Evolutionary conservation across 2,329 filamentous ascomycete species (phyloP).

Genomic region (Aspergillus candidus): DNA sequence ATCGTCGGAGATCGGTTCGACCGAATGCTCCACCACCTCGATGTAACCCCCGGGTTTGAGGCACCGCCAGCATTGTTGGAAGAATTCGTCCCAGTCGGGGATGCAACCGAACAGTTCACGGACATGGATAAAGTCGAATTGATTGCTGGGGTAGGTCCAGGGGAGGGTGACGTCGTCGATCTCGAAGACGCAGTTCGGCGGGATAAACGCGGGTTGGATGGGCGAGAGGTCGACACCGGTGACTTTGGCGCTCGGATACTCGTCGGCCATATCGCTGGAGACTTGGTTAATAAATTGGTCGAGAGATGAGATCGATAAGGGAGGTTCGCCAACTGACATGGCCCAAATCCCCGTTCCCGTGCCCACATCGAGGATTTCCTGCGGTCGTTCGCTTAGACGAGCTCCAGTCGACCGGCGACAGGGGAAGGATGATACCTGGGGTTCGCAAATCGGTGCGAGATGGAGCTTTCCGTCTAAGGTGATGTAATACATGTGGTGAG

Average conservation of each 20-base stretch:
- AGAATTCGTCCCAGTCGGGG: constrained; percentile 42
- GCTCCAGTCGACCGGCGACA: neutral
- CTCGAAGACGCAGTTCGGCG: constrained; percentile 43
- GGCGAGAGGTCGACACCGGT: constrained; percentile 45
- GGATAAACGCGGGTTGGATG: constrained; percentile 44
- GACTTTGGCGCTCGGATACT: constrained; percentile 36
- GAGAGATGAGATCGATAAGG: neutral
- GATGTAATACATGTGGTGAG: constrained; percentile 35
- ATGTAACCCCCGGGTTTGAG: constrained; percentile 32
- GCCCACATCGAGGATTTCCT: constrained; percentile 20
- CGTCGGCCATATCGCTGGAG: constrained; percentile 26
- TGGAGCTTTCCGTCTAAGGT: constrained; percentile 24
- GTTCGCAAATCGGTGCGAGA: constrained; percentile 19
- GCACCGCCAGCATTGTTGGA: constrained; percentile 14
- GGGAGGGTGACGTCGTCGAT: constrained; percentile 37
- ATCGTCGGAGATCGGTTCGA: constrained; percentile 19
- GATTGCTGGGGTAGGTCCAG: constrained; percentile 35
- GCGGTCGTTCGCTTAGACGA: neutral
- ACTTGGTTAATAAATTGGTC: neutral
- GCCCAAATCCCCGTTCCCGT: constrained; percentile 21
- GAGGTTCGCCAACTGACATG: constrained; percentile 4
- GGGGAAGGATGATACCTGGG: constrained; percentile 8
- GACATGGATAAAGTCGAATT: constrained; percentile 44
- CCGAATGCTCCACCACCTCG: constrained; percentile 36
- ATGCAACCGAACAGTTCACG: constrained; percentile 43